These are phyloP conservation scores for Cadophora luteo-olivacea DNA, from an alignment of 2,329 filamentous ascomycete species.

Conservation along the genomic window DNA sequence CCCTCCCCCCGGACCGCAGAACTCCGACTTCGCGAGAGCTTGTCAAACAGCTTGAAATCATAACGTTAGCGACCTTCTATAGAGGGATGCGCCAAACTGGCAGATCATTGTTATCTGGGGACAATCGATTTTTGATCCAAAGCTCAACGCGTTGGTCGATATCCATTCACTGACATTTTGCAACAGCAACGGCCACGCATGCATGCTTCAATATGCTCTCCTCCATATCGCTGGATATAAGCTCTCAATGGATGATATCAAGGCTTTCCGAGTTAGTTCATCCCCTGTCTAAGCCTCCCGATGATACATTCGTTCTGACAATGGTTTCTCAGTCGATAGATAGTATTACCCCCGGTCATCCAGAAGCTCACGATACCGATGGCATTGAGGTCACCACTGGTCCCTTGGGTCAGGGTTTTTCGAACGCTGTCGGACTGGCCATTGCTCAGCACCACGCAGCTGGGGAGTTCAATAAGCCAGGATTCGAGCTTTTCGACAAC, in stretches of 20 bases:
- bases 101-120: not conserved
- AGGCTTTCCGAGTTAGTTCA: constrained; percentile 86
- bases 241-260: constrained; percentile 87
- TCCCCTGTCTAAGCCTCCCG: not conserved
- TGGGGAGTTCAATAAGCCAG: constrained; percentile 95
- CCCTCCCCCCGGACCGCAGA: constrained; percentile 1
- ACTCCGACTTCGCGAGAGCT: not conserved
- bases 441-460: constrained; percentile 93
- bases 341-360: constrained; percentile 91
- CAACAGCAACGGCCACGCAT: constrained; percentile 94
- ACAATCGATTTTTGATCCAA: not conserved
- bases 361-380: constrained; percentile 94
- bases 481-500: constrained; percentile 91
- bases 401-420: constrained; percentile 95
- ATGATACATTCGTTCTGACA: not conserved
- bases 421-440: constrained; percentile 96
- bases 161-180: not conserved
- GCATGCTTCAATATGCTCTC: constrained; percentile 99
- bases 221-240: constrained; percentile 95
- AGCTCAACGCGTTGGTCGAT: not conserved
- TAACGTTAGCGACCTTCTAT: not conserved
- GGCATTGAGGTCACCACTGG: constrained; percentile 98
- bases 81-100: not conserved
- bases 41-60: not conserved
- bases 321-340: constrained; percentile 54